phyloP scores from a whole-genome alignment of 1,139 yeast genomes.

The Candida sp. region DNA sequence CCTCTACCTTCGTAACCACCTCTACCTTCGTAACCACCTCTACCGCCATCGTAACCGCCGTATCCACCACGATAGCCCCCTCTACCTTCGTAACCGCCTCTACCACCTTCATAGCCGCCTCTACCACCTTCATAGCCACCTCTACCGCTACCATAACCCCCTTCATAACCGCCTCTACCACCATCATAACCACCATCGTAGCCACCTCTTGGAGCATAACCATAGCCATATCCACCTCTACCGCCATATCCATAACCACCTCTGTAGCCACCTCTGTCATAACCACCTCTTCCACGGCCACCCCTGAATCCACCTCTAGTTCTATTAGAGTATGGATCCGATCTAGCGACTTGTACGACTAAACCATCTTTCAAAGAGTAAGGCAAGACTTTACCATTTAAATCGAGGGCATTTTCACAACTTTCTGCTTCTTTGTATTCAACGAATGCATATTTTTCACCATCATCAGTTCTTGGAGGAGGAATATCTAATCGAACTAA shows the following conservation, averaged over 20 bases:
- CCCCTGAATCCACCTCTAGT: conserved; percentile 30
- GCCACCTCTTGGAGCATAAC: conserved; percentile 15
- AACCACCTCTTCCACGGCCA: conserved; percentile 21
- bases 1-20: conserved; percentile 15
- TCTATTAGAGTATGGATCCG: conserved; percentile 47
- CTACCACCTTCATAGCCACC: conserved; percentile 13
- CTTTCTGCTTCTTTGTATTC: conserved; percentile 59
- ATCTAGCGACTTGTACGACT: conserved; percentile 58
- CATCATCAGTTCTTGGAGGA: conserved; percentile 63
- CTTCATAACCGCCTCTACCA: conserved; percentile 15
- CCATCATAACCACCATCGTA: conserved; percentile 13
- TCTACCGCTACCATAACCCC: conserved; percentile 15
- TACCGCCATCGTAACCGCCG: conserved; percentile 14
- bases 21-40: conserved; percentile 16
- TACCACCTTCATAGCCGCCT: conserved; percentile 11
- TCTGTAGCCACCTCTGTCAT: conserved; percentile 14
- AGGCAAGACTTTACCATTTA: conserved; percentile 44
- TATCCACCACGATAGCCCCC: too few species aligned
- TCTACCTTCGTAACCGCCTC: conserved; percentile 17
- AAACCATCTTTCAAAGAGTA: conserved; percentile 39
- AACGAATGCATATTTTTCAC: conserved; percentile 71
- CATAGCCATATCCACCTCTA: conserved; percentile 15
- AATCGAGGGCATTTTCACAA: conserved; percentile 58
- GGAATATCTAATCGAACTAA: conserved; percentile 67
- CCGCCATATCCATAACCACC: conserved; percentile 12